Evolutionary conservation across 768 basidiomycete genomes (phyloP).

Genomic region (Candolleomyces eurysporus): DNA sequence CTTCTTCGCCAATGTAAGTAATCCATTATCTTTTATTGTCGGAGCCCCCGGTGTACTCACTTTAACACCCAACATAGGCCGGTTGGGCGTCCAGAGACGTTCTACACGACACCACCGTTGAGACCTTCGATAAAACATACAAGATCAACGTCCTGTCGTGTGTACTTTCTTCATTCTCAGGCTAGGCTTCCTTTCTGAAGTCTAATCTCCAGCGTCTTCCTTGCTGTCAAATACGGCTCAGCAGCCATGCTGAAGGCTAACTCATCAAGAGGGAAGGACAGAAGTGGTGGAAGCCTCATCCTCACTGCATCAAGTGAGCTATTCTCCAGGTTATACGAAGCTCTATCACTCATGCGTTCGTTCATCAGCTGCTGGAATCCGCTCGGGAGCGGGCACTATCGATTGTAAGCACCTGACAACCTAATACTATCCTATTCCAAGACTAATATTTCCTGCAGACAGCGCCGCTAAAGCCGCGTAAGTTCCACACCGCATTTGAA

Average conservation of each 20-base stretch:
- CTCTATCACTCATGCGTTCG: constrained; percentile 1
- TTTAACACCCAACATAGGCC: constrained; percentile 45
- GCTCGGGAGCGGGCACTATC: constrained; percentile 76
- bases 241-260: constrained; percentile 74
- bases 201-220: constrained; percentile 63
- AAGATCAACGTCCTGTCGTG: constrained; percentile 69
- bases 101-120: constrained; percentile 55
- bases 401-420: constrained; percentile 58
- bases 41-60: neutral
- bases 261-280: constrained; percentile 63
- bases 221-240: constrained; percentile 86
- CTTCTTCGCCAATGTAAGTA: constrained; percentile 89
- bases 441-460: constrained; percentile 43
- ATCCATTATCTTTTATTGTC: neutral
- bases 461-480: constrained; percentile 94
- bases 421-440: neutral
- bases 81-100: constrained; percentile 49
- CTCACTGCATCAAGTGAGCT: constrained; percentile 77
- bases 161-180: constrained; percentile 13
- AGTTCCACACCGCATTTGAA: constrained; percentile 23
- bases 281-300: constrained; percentile 79
- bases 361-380: constrained; percentile 69
- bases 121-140: constrained; percentile 74
- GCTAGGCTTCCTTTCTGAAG: neutral
- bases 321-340: neutral